Percentiles rank a stretch among this genome's conserved stretches.
These are phyloP conservation scores for Pythium brachiatum DNA, from an alignment of 352 stramenopile species.

Conservation along the genomic window DNA sequence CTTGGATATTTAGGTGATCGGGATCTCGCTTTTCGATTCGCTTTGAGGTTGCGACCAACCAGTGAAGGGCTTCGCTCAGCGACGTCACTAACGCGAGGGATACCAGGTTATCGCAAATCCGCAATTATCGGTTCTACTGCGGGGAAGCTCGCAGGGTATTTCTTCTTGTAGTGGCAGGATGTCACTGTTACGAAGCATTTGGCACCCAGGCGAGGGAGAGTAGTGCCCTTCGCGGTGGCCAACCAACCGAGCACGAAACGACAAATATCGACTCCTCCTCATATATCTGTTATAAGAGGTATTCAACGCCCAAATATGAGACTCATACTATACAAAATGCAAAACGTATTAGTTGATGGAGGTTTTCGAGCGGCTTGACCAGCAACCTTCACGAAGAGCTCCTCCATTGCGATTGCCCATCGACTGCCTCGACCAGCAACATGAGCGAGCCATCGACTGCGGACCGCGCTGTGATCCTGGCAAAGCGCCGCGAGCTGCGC, in stretches of 20 bases:
- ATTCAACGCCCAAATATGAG: neutral
- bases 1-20: slow-evolving; percentile 5
- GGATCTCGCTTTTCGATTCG: slow-evolving; percentile 14
- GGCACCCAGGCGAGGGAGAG: neutral
- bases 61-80: neutral
- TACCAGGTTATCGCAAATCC: too few species aligned
- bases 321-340: neutral
- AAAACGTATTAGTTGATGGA: neutral
- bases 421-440: too few species aligned
- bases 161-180: neutral
- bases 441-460: slow-evolving; percentile 13
- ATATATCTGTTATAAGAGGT: slow-evolving; percentile 12
- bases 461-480: slow-evolving; percentile 28
- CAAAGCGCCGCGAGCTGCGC: slow-evolving; percentile 62
- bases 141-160: neutral
- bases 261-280: slow-evolving; percentile 2
- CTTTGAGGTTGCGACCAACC: slow-evolving; percentile 15
- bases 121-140: slow-evolving; percentile 1
- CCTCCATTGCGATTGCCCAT: neutral
- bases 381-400: neutral
- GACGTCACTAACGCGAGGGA: slow-evolving; percentile 19
- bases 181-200: slow-evolving; percentile 4
- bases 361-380: neutral
- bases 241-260: slow-evolving; percentile 27
- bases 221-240: slow-evolving; percentile 23